Conservation (phyloP, 805 yeast species). For the Yarrowia sp. region DNA sequence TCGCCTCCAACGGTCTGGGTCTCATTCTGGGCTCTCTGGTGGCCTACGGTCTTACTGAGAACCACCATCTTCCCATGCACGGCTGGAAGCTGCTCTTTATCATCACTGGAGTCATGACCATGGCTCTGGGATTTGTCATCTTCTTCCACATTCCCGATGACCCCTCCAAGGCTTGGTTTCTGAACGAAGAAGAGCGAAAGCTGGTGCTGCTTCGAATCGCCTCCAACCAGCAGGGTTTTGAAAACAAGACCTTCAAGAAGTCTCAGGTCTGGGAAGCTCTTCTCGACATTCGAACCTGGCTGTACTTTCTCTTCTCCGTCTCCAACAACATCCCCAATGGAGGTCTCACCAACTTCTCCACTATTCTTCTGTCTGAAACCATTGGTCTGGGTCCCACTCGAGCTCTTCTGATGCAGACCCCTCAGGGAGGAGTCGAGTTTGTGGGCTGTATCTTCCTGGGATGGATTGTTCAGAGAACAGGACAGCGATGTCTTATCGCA, state of each 20-base stretch:
- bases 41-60: constrained; percentile 45
- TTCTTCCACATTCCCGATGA: constrained; percentile 48
- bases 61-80: constrained; percentile 37
- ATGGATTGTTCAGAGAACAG: constrained; percentile 26
- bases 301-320: constrained; percentile 43
- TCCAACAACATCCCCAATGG: constrained; percentile 50
- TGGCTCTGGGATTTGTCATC: constrained; percentile 38
- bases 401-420: constrained; percentile 38
- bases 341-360: constrained; percentile 49
- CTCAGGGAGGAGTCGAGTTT: constrained; percentile 39
- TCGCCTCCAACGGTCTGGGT: constrained; percentile 46
- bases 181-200: constrained; percentile 45
- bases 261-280: constrained; percentile 52
- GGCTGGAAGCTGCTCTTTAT: constrained; percentile 57
- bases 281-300: constrained; percentile 50
- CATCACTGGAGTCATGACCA: constrained; percentile 54
- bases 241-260: constrained; percentile 52
- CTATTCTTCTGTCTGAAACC: constrained; percentile 41
- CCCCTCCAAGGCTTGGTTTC: constrained; percentile 49
- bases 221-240: constrained; percentile 54
- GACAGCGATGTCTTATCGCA: constrained; percentile 38
- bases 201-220: constrained; percentile 52
- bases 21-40: constrained; percentile 48
- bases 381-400: background rate
- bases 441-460: constrained; percentile 30